A percentile compares a stretch with the other conserved stretches of the same genome.
These are phyloP conservation scores for Boletus subcaerulescens DNA, from an alignment of 768 basidiomycete genomes.

Conservation along the genomic window DNA sequence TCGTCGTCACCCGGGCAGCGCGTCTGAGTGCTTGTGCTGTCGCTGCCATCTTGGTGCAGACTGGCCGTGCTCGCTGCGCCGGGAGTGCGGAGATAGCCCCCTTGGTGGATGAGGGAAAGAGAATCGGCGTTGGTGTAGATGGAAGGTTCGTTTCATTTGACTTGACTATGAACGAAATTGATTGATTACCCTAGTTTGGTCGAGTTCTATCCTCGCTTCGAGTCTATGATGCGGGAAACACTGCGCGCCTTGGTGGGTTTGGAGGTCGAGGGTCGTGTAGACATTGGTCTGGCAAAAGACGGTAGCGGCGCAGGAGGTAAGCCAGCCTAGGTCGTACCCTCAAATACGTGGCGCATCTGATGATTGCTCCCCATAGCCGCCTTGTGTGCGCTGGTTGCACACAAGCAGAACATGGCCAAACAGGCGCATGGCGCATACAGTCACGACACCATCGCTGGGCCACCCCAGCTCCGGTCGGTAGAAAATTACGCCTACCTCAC, in stretches of 20 bases:
- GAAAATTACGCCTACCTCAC: slow-evolving; percentile 14
- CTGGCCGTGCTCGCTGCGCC: slow-evolving; percentile 57
- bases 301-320: slow-evolving; percentile 96
- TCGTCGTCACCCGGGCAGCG: slow-evolving; percentile 82
- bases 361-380: slow-evolving; percentile 54
- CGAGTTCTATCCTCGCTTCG: slow-evolving; percentile 89
- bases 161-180: not conserved
- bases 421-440: slow-evolving; percentile 4
- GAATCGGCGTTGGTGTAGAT: slow-evolving; percentile 84
- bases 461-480: slow-evolving; percentile 13
- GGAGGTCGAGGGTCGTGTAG: slow-evolving; percentile 74
- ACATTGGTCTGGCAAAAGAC: slow-evolving; percentile 93
- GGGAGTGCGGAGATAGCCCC: slow-evolving; percentile 26
- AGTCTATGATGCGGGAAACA: slow-evolving; percentile 69
- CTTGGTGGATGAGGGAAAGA: slow-evolving; percentile 39
- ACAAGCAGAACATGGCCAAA: slow-evolving; percentile 21
- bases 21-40: slow-evolving; percentile 83
- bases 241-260: slow-evolving; percentile 74
- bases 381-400: slow-evolving; percentile 64
- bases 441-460: slow-evolving; percentile 1
- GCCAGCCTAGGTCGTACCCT: slow-evolving; percentile 20
- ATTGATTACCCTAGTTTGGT: slow-evolving; percentile 57
- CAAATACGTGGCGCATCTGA: not conserved
- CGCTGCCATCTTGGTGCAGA: slow-evolving; percentile 83
- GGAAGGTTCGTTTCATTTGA: slow-evolving; percentile 59